These are phyloP conservation scores for Lasiosphaeria miniovina DNA, from an alignment of 495 filamentous ascomycete genomes.

Conservation along the genomic window DNA sequence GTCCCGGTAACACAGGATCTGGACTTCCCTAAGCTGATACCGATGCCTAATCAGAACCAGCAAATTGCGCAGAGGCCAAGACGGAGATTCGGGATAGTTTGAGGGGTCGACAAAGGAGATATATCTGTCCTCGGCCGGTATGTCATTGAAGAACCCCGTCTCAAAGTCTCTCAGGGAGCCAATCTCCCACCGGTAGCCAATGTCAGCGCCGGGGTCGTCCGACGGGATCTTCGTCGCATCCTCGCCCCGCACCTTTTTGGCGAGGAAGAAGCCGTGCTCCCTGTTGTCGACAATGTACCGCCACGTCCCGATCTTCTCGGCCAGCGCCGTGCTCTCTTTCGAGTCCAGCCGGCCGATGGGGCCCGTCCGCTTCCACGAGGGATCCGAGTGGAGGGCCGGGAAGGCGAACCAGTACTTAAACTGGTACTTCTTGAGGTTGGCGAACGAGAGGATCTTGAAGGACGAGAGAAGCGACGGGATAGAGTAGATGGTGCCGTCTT, in stretches of 20 bases:
- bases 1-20: slow-evolving; percentile 89
- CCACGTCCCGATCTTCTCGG: slow-evolving; percentile 83
- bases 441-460: slow-evolving; percentile 87
- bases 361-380: slow-evolving; percentile 62
- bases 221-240: slow-evolving; percentile 28
- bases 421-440: slow-evolving; percentile 92
- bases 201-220: slow-evolving; percentile 37
- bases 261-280: slow-evolving; percentile 92
- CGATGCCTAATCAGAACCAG: slow-evolving; percentile 79
- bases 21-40: slow-evolving; percentile 72
- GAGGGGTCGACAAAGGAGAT: slow-evolving; percentile 90
- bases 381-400: slow-evolving; percentile 85
- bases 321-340: slow-evolving; percentile 68
- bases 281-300: slow-evolving; percentile 70
- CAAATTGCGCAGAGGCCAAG: slow-evolving; percentile 90
- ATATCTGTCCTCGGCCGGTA: slow-evolving; percentile 66
- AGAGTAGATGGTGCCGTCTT: slow-evolving; percentile 92
- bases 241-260: slow-evolving; percentile 60
- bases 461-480: slow-evolving; percentile 86
- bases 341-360: slow-evolving; percentile 53
- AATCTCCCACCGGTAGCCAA: slow-evolving; percentile 70
- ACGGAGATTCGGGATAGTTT: slow-evolving; percentile 78
- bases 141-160: slow-evolving; percentile 75
- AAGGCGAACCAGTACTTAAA: slow-evolving; percentile 96
- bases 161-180: slow-evolving; percentile 75